phyloP scores from a whole-genome alignment of 768 basidiomycete genomes.

The Rhodotorula graminis region DNA sequence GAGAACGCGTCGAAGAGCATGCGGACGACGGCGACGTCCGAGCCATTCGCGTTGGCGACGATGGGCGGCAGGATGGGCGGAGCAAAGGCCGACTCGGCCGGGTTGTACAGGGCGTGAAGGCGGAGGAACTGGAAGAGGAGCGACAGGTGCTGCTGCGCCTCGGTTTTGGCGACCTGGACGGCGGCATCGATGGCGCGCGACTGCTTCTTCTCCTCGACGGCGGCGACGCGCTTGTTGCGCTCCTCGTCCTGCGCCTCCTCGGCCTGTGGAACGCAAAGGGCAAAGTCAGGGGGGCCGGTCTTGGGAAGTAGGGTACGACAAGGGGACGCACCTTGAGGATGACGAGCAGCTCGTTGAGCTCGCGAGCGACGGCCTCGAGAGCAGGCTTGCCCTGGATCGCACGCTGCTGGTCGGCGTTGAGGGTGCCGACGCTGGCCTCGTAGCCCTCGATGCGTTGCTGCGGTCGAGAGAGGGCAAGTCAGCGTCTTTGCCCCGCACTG shows the following conservation, averaged over 20 bases:
- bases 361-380: conserved; percentile 39
- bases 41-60: conserved; percentile 37
- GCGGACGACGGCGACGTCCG: conserved; percentile 40
- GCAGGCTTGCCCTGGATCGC: conserved; percentile 38
- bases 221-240: conserved; percentile 16
- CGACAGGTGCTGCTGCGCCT: conserved; percentile 31
- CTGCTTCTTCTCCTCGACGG: conserved; percentile 36
- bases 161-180: conserved; percentile 30
- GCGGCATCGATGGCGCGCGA: conserved; percentile 36
- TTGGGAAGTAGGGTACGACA: too few species aligned
- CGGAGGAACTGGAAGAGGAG: conserved; percentile 44
- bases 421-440: conserved; percentile 30
- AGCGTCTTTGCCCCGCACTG: not conserved
- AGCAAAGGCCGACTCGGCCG: conserved; percentile 19
- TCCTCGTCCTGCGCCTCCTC: conserved; percentile 41
- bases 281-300: too few species aligned
- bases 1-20: conserved; percentile 37
- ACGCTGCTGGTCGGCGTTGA: conserved; percentile 44
- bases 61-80: conserved; percentile 36
- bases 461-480: not conserved
- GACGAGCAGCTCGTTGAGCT: conserved; percentile 41
- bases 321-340: conserved; percentile 38
- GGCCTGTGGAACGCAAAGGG: conserved; percentile 26
- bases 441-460: conserved; percentile 43
- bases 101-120: conserved; percentile 40